Percentiles rank a stretch among this genome's conserved stretches.
phyloP scores from a whole-genome alignment of 768 basidiomycete species.

The Leccinum boreale region DNA sequence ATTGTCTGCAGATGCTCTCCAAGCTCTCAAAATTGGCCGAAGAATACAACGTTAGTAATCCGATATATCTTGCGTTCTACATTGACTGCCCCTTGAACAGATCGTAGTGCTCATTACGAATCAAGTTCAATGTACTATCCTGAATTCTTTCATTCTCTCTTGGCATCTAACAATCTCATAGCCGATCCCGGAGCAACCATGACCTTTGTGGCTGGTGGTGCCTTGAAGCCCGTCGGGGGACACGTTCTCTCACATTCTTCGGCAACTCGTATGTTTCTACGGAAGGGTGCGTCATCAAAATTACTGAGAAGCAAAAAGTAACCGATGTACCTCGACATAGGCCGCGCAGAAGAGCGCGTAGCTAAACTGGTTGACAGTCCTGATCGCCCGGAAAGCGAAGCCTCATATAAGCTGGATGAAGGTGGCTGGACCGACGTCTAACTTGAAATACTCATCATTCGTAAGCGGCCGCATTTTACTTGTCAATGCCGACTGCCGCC shows the following conservation, averaged over 20 bases:
- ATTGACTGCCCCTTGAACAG: constrained; percentile 35
- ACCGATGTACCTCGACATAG: constrained; percentile 34
- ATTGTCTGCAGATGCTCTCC: constrained; percentile 68
- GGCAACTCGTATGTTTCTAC: constrained; percentile 80
- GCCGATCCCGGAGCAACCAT: constrained; percentile 94
- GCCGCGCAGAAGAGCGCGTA: constrained; percentile 87
- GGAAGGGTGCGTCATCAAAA: constrained; percentile 59
- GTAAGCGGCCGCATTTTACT: not conserved
- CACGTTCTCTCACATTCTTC: constrained; percentile 87
- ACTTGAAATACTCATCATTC: constrained; percentile 14
- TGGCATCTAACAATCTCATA: constrained; percentile 28
- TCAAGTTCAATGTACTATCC: constrained; percentile 75
- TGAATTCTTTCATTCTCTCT: not conserved
- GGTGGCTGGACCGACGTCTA: constrained; percentile 87
- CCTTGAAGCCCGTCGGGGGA: constrained; percentile 87
- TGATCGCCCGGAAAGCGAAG: constrained; percentile 86
- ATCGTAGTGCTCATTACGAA: constrained; percentile 87
- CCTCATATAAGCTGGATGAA: constrained; percentile 88
- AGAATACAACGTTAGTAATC: constrained; percentile 69
- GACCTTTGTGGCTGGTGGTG: constrained; percentile 93
- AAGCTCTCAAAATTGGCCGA: constrained; percentile 89
- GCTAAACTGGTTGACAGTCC: constrained; percentile 90
- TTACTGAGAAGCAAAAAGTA: not conserved
- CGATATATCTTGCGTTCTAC: not conserved
- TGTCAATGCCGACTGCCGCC: not conserved